A percentile compares a stretch with the other conserved stretches of the same genome.
These are phyloP conservation scores for Cardamine chenopodiifolia DNA, from an alignment of 345 rosid genomes.

Conservation along the genomic window DNA sequence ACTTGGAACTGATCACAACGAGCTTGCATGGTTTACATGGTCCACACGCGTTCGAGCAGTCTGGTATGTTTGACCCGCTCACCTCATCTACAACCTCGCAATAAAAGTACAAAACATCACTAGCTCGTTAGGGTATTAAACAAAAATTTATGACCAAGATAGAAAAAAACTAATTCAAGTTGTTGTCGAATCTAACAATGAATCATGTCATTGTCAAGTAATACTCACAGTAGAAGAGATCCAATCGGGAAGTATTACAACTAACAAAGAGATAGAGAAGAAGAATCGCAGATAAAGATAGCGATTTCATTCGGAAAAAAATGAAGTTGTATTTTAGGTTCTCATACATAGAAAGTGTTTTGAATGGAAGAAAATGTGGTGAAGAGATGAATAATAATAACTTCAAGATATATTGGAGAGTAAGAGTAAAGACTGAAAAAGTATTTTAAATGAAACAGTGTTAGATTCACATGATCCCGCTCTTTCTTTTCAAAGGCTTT, in stretches of 20 bases:
- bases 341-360: background rate
- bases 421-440: conserved; percentile 16
- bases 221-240: conserved; percentile 32
- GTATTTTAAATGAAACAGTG: conserved; percentile 27
- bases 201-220: conserved; percentile 5
- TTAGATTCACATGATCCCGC: conserved; percentile 41
- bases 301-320: conserved; percentile 15
- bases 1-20: conserved; percentile 82
- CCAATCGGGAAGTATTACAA: conserved; percentile 13
- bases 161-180: no score
- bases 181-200: background rate
- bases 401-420: conserved; percentile 14
- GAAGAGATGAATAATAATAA: background rate
- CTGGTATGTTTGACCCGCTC: conserved; percentile 86
- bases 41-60: conserved; percentile 88
- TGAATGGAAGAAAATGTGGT: conserved; percentile 6
- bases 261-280: conserved; percentile 37
- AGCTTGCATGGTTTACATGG: conserved; percentile 90
- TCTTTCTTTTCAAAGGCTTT: conserved; percentile 36
- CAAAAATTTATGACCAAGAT: no score
- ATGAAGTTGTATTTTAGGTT: background rate
- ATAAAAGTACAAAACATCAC: no score
- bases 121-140: no score
- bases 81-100: conserved; percentile 35
- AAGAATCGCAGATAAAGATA: conserved; percentile 13